Percentiles rank a stretch among this genome's conserved stretches.
phyloP scores from a whole-genome alignment of 2,329 filamentous ascomycete genomes.

The Fusarium staphyleae region DNA sequence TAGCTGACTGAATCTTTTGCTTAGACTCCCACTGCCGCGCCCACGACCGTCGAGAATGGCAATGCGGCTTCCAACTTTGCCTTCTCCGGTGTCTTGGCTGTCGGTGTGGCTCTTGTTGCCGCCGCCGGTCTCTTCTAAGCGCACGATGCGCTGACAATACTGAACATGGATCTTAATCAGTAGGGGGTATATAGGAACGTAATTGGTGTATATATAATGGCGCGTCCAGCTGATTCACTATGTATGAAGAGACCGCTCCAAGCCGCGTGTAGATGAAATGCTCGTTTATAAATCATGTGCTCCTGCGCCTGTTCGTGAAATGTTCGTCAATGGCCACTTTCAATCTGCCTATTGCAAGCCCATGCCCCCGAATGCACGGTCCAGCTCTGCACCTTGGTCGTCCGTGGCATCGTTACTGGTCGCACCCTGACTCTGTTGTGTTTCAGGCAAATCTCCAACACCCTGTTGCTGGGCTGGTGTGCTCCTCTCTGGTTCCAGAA shows the following conservation, averaged over 20 bases:
- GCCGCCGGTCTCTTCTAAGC: conserved; percentile 22
- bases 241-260: too few species aligned
- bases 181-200: neutral
- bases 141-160: too few species aligned
- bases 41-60: conserved; percentile 6
- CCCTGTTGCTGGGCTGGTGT: conserved; percentile 45
- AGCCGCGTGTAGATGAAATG: neutral
- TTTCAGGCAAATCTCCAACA: conserved; percentile 24
- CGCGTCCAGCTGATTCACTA: neutral
- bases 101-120: conserved; percentile 23
- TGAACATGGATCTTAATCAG: too few species aligned
- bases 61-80: conserved; percentile 18
- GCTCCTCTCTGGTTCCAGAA: conserved; percentile 71
- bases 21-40: conserved; percentile 19
- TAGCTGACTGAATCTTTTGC: neutral
- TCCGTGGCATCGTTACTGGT: conserved; percentile 45
- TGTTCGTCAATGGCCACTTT: conserved; percentile 11
- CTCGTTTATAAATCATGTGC: conserved; percentile 5
- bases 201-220: neutral
- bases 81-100: conserved; percentile 12
- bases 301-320: conserved; percentile 16
- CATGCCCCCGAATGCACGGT: conserved; percentile 64
- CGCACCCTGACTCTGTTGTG: conserved; percentile 18
- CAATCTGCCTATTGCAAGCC: conserved; percentile 40
- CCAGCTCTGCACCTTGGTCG: conserved; percentile 63